Base-by-base conservation (phyloP, 176 grass and related monocot species). In the Zoysia pacifica region DNA sequence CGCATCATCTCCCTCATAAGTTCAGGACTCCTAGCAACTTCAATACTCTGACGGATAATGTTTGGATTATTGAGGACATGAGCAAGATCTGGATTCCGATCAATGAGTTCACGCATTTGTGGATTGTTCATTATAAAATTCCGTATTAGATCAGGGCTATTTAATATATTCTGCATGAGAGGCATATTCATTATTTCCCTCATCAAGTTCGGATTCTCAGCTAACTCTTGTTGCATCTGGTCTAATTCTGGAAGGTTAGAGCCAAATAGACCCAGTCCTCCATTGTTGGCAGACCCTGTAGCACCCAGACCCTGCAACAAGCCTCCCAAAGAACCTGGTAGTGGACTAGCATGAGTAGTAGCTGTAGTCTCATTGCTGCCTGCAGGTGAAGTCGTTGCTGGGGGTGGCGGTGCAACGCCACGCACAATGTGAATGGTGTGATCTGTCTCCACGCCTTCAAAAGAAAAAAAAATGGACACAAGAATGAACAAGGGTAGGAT, bases 1-100 rank as follows among this genome's bases (percentile, higher is more conserved):
- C 95, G 85, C 95, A 98, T 94, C 95, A 98, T 94, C 86, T 98
- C 95, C 47, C 95, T 94, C 95, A 98, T 98, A 60, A 98, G 84
- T 86, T 98, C 95, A 70, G 95, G 95, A 80, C 94, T 97, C 48
- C 95, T 91, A 58, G 92, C 92, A 16, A 90, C 86, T 78, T 99
- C 97, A 76, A 99, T 65, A 75, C 93, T 99, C 84, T 99, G 93
- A n/a, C 93, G 90, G 12, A 99, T 84, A 74, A 91, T 89, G 67
- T 78, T 90, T 38, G 97, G 97, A 53, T 99, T 93, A 95, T 96
- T 99, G 72, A 99, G 85, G 69, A 99, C 89, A 84, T 99, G 97
- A 11, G 93, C 97, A 87, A 99, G 81, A 87, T 99, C 97, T 44
- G 93, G 97, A 79, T 99, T 99, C 19, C 88, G 93, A 76, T 99